Evolutionary conservation across 768 basidiomycete species (phyloP).

Genomic region (Collybia sp.): DNA sequence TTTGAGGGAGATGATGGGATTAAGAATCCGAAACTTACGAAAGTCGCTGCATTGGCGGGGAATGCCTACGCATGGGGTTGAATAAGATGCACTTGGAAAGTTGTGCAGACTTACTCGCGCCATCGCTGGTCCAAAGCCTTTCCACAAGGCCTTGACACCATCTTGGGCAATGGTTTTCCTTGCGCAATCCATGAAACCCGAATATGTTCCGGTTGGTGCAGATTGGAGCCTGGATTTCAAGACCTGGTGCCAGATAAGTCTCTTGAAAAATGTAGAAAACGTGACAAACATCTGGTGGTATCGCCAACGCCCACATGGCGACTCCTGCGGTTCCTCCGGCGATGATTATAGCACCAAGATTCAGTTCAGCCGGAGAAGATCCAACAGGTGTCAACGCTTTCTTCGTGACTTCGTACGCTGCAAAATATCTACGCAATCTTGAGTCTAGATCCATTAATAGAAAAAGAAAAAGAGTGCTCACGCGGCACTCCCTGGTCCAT

Average conservation of each 20-base stretch:
- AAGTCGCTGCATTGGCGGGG: constrained; percentile 95
- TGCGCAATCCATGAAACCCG: constrained; percentile 88
- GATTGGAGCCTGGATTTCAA: constrained; percentile 95
- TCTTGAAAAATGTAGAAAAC: not conserved
- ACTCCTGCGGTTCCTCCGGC: constrained; percentile 95
- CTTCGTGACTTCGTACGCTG: constrained; percentile 94
- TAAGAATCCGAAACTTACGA: constrained; percentile 62
- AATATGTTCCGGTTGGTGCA: constrained; percentile 96
- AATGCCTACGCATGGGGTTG: constrained; percentile 60
- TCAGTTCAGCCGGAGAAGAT: constrained; percentile 74
- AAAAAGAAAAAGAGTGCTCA: constrained; percentile 34
- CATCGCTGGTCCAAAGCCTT: constrained; percentile 98
- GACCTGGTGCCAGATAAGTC: constrained; percentile 46
- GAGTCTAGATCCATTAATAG: not conserved
- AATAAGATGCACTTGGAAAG: not conserved
- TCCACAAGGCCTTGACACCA: constrained; percentile 88
- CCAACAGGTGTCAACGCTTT: constrained; percentile 78
- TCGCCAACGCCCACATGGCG: constrained; percentile 97
- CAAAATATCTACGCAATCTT: constrained; percentile 72
- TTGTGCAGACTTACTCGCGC: constrained; percentile 54
- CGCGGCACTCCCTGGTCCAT: constrained; percentile 96
- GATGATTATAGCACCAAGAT: constrained; percentile 80
- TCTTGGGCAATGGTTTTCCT: constrained; percentile 89
- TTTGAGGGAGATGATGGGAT: not conserved
- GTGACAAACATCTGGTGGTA: constrained; percentile 81